A percentile compares a stretch with the other conserved stretches of the same genome.
Conservation (phyloP, 441 rosid genomes). For the Geranium incanum region DNA sequence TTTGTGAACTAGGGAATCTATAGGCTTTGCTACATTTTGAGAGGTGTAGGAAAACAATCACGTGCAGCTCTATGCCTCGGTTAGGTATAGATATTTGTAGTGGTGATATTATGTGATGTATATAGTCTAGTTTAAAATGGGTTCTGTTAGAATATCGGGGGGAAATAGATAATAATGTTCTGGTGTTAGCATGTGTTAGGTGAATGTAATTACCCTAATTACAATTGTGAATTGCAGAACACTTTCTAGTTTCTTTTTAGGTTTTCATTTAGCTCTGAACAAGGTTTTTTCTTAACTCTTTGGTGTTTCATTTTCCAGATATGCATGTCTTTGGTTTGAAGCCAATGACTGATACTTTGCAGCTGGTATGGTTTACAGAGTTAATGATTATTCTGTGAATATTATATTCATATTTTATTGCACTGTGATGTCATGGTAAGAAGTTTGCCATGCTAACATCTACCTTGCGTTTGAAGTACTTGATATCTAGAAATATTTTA, state of each 20-base stretch:
- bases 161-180: not conserved
- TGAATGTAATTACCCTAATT: not conserved
- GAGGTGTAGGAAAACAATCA: not conserved
- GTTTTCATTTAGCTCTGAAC: slow-evolving; percentile 4
- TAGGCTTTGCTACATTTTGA: not conserved
- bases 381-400: not conserved
- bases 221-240: not conserved
- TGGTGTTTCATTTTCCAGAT: slow-evolving; percentile 36
- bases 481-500: not conserved
- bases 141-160: not conserved
- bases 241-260: not conserved
- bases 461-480: not conserved
- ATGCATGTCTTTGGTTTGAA: slow-evolving; percentile 59
- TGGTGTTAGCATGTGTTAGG: not conserved
- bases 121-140: not conserved
- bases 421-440: slow-evolving; percentile 4
- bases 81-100: not conserved
- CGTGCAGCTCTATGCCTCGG: not conserved
- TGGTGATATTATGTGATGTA: slow-evolving; percentile 3
- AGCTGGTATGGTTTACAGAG: slow-evolving; percentile 39
- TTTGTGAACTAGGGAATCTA: not conserved
- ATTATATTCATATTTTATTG: not conserved
- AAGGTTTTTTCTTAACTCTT: slow-evolving; percentile 10
- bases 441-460: not conserved
- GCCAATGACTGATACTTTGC: slow-evolving; percentile 56